Percentiles rank a stretch among this genome's conserved stretches.
Conservation (phyloP, 2,329 filamentous ascomycete species). For the Thermoascus crustaceus region DNA sequence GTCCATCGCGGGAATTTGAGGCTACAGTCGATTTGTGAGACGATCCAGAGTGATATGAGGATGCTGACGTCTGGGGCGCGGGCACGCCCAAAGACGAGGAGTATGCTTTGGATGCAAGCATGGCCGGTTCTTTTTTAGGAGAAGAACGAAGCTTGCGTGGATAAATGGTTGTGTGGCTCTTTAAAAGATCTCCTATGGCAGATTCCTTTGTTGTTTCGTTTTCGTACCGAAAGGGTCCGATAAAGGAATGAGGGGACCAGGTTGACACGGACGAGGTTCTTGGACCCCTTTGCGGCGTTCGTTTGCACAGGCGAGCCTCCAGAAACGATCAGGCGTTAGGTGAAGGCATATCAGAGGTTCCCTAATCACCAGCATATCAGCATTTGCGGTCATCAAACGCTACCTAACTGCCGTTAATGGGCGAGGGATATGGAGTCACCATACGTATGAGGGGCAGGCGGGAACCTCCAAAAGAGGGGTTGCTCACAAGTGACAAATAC, state of each 20-base stretch:
- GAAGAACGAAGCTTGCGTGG: too few species aligned
- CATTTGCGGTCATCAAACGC: too few species aligned
- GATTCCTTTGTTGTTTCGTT: too few species aligned
- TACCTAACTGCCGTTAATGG: too few species aligned
- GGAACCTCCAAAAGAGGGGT: too few species aligned
- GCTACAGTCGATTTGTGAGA: conserved; percentile 22
- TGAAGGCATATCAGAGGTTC: conserved; percentile 3
- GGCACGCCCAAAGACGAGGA: conserved; percentile 23
- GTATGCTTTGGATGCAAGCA: conserved; percentile 39
- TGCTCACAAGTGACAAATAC: too few species aligned
- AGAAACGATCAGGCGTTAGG: not conserved
- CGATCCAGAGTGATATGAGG: conserved; percentile 22
- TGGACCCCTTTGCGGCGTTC: not conserved
- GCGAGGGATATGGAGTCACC: too few species aligned
- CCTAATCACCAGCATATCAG: too few species aligned
- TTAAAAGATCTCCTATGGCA: too few species aligned
- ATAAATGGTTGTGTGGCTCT: too few species aligned
- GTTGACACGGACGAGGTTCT: conserved; percentile 1
- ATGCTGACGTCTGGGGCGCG: conserved; percentile 27
- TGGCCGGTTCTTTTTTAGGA: too few species aligned
- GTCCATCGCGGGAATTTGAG: conserved; percentile 25
- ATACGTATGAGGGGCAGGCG: too few species aligned
- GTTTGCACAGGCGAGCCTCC: not conserved
- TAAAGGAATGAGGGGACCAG: not conserved
- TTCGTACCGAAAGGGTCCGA: not conserved